phyloP scores from a whole-genome alignment of 164 flowering plant genomes.

The Kalanchoe fedtschenkoi region DNA sequence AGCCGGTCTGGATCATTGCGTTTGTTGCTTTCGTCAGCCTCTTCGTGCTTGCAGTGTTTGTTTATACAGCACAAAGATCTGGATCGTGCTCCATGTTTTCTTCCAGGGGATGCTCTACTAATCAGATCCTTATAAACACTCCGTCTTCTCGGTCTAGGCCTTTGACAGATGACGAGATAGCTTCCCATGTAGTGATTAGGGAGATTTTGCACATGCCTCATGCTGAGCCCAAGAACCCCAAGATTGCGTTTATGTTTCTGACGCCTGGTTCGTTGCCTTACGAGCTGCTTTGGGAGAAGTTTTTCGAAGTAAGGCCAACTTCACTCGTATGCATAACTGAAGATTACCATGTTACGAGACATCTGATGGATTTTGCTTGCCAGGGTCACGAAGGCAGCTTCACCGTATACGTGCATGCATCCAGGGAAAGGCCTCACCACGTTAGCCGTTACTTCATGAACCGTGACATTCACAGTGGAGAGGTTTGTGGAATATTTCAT shows the following conservation, averaged over 20 bases:
- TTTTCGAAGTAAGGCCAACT: slow-evolving; percentile 52
- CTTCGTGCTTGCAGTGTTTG: slow-evolving; percentile 59
- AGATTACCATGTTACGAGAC: neutral
- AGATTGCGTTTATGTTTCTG: slow-evolving; percentile 91
- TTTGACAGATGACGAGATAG: slow-evolving; percentile 72
- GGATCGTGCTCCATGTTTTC: slow-evolving; percentile 62
- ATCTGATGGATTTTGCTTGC: neutral
- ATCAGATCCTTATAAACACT: slow-evolving; percentile 44
- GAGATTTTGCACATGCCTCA: slow-evolving; percentile 57
- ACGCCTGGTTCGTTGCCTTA: slow-evolving; percentile 75
- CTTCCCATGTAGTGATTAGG: slow-evolving; percentile 56
- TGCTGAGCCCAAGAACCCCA: slow-evolving; percentile 34
- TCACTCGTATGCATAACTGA: neutral
- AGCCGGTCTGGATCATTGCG: slow-evolving; percentile 76
- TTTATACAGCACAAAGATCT: slow-evolving; percentile 54
- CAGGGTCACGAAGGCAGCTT: slow-evolving; percentile 90
- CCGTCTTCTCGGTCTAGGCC: slow-evolving; percentile 69
- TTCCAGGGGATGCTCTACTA: slow-evolving; percentile 39
- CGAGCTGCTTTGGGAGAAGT: slow-evolving; percentile 85
- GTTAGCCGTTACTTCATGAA: slow-evolving; percentile 51
- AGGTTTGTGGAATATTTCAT: slow-evolving; percentile 25
- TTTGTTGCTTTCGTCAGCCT: slow-evolving; percentile 57
- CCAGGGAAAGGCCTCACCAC: slow-evolving; percentile 66
- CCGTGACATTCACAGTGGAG: slow-evolving; percentile 61
- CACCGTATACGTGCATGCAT: slow-evolving; percentile 81